Base-by-base conservation (phyloP, 768 basidiomycete genomes). In the Tricholoma furcatifolium region DNA sequence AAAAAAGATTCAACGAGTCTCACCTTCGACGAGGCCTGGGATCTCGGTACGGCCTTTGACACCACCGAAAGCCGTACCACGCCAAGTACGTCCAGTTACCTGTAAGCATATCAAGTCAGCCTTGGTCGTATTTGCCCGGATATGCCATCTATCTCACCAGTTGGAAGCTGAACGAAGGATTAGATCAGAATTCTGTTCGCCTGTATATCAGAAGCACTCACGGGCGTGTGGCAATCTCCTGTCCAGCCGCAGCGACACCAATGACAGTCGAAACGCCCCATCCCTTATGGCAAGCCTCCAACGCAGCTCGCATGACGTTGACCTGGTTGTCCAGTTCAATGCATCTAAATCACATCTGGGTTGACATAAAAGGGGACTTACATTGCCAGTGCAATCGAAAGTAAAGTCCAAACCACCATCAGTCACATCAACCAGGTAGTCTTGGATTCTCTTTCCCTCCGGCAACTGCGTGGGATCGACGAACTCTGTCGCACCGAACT, bases 241-340 rank as follows among this genome's bases (percentile, higher is more conserved):
- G 87, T 6, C 97, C 97, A 17, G 97, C 93, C 20, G 94, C 93
- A 3, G 97, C 97, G 38, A 99, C 97, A 55, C 96, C 96, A 54
- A 99, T 98, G 59, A 99, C 67, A 51, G 92, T 98, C 52, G 87
- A 92, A 39, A 98, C 87, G 61, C 97, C 97, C 97, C 97, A 99
- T 12, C 97, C 97, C 68, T 98, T 98, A 72, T 99, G 97, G 70
- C 94, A 98, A n/a, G 94, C 91, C 73, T 99, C 97, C 43, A 99
- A 82, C 21, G 97, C 97, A 44, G 87, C 76, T 55, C 95, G 84
- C 95, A 97, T 98, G 57, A 96, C 93, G 24, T 93, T 75, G 9
- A 93, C 89, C 88, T 89, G 53, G 6, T 35, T 10, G 15, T 21
- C 20, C 27, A 27, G 24, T 42, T 42, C 32, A 51, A 32, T 18